Evolutionary conservation across 495 filamentous ascomycete genomes (phyloP).

Genomic region (Oidiodendron maius): DNA sequence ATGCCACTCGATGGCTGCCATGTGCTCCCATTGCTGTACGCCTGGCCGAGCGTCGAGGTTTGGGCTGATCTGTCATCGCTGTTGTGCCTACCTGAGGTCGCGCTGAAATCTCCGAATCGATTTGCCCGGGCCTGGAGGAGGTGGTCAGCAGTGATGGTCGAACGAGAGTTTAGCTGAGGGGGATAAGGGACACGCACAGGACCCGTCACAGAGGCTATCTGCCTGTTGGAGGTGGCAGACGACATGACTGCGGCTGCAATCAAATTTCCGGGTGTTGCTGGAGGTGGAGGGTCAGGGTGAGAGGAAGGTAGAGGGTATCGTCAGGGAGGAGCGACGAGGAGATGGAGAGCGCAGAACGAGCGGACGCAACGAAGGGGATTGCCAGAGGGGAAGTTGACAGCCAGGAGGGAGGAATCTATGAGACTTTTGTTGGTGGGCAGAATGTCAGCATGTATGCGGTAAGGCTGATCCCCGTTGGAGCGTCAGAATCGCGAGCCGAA

Average conservation of each 20-base stretch:
- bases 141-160: conserved; percentile 7
- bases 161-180: neutral
- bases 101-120: conserved; percentile 29
- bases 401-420: conserved; percentile 20
- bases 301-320: too few relatives aligned
- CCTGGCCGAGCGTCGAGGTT: conserved; percentile 32
- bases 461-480: conserved; percentile 20
- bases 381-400: conserved; percentile 16
- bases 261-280: conserved; percentile 1
- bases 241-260: conserved; percentile 14
- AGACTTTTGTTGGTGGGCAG: conserved; percentile 11
- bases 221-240: conserved; percentile 21
- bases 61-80: conserved; percentile 31
- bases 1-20: conserved; percentile 52
- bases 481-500: conserved; percentile 9
- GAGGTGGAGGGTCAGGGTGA: conserved; percentile 1
- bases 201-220: conserved; percentile 12
- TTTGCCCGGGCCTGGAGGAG: conserved; percentile 27
- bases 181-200: conserved; percentile 21
- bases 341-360: too few relatives aligned
- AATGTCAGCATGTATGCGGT: conserved; percentile 21
- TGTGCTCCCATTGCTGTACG: conserved; percentile 38
- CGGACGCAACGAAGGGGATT: too few relatives aligned
- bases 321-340: too few relatives aligned
- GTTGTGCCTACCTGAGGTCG: conserved; percentile 23